A percentile compares a stretch with the other conserved stretches of the same genome.
These are phyloP conservation scores for Penicillium sp. DNA, from an alignment of 2,329 filamentous ascomycete genomes.

Conservation along the genomic window DNA sequence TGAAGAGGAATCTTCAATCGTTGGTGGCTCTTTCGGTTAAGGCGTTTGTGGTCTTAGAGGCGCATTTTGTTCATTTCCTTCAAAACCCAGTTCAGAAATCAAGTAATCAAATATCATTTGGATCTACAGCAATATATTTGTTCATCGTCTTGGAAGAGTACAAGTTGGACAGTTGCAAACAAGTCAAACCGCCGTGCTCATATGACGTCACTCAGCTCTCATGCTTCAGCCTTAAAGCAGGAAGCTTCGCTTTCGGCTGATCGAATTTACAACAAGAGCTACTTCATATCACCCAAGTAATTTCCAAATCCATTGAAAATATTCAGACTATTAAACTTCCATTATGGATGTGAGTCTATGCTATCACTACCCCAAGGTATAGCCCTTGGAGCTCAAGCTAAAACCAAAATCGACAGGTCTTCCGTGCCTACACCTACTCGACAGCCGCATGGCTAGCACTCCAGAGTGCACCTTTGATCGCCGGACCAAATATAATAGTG, in stretches of 20 bases:
- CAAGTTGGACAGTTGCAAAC: conserved; percentile 5
- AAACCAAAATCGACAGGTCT: conserved; percentile 36
- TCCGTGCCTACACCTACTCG: conserved; percentile 47
- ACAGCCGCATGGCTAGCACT: conserved; percentile 46
- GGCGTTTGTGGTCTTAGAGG: conserved; percentile 9
- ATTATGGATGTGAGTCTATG: conserved; percentile 14
- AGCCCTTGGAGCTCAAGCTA: conserved; percentile 11
- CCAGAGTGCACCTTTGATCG: conserved; percentile 55
- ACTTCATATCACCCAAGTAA: not conserved
- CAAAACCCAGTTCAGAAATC: conserved; percentile 1
- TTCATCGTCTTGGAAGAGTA: not conserved
- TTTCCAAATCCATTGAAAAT: not conserved
- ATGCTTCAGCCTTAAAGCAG: conserved; percentile 2
- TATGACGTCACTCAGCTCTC: conserved; percentile 11
- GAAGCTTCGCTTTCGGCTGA: not conserved
- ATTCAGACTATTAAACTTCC: not conserved
- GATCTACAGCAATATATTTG: not conserved
- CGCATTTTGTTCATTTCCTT: conserved; percentile 6
- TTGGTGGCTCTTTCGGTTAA: not conserved
- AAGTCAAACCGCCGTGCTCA: conserved; percentile 2
- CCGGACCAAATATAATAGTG: conserved; percentile 61
- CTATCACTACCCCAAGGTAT: not conserved
- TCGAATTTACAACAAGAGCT: not conserved
- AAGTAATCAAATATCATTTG: not conserved
- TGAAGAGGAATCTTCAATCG: conserved; percentile 11